phyloP scores from a whole-genome alignment of 208 protist genomes.

The Trypanosoma lewisi region DNA sequence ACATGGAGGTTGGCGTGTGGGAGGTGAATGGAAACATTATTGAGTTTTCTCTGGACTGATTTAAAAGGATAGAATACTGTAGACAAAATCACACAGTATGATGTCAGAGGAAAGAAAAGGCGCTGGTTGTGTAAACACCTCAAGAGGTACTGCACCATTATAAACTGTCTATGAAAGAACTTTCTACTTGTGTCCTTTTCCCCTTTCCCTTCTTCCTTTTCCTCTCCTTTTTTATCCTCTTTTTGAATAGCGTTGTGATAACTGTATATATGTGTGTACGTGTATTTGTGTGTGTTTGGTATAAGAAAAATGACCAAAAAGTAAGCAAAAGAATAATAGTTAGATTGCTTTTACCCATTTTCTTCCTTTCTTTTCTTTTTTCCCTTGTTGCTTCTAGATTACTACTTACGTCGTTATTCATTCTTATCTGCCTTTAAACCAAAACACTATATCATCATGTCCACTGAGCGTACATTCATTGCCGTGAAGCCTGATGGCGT shows the following conservation, averaged over 20 bases:
- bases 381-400: neutral
- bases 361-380: constrained; percentile 16
- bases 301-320: too few species aligned
- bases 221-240: constrained; percentile 11
- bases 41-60: constrained; percentile 67
- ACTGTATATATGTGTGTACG: too few species aligned
- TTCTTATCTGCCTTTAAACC: neutral
- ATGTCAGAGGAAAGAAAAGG: neutral
- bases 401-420: neutral
- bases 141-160: neutral
- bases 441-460: constrained; percentile 28
- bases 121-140: neutral
- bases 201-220: constrained; percentile 5
- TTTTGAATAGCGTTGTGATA: too few species aligned
- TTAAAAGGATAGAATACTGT: constrained; percentile 2
- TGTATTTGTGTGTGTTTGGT: too few species aligned
- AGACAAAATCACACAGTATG: neutral
- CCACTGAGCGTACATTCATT: constrained; percentile 94
- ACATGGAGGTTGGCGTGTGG: constrained; percentile 82
- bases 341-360: neutral
- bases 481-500: constrained; percentile 95
- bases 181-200: constrained; percentile 12
- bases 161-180: neutral
- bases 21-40: constrained; percentile 57
- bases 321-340: too few species aligned